Conservation (phyloP, 495 filamentous ascomycete species). For the Aspergillus nanangensis region DNA sequence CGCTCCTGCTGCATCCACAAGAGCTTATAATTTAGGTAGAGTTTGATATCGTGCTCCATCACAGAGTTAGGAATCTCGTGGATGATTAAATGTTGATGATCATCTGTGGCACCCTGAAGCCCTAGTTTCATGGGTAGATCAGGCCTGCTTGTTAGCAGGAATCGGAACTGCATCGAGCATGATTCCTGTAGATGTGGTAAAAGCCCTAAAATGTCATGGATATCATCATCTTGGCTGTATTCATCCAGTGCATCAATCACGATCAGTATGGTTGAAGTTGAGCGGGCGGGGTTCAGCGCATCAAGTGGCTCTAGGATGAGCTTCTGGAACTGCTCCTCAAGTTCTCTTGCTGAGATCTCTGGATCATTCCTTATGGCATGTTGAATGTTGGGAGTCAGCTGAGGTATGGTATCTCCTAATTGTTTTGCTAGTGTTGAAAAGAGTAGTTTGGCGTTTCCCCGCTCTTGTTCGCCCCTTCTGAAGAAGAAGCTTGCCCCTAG, state of each 20-base stretch:
- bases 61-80: slow-evolving; percentile 13
- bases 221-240: slow-evolving; percentile 37
- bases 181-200: slow-evolving; percentile 15
- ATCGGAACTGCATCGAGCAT: slow-evolving; percentile 7
- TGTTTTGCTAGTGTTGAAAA: slow-evolving; percentile 42
- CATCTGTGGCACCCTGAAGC: slow-evolving; percentile 9
- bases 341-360: slow-evolving; percentile 24
- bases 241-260: slow-evolving; percentile 50
- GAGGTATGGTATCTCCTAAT: slow-evolving; percentile 23
- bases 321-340: slow-evolving; percentile 41
- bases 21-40: slow-evolving; percentile 16
- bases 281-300: neutral
- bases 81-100: slow-evolving; percentile 17
- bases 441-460: slow-evolving; percentile 28
- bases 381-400: slow-evolving; percentile 24
- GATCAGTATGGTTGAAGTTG: slow-evolving; percentile 18
- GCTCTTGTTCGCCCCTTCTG: slow-evolving; percentile 37
- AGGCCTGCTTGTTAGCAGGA: slow-evolving; percentile 38
- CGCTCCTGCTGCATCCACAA: slow-evolving; percentile 6
- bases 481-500: too few species aligned
- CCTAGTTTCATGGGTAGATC: slow-evolving; percentile 37
- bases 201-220: slow-evolving; percentile 31
- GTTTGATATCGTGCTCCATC: slow-evolving; percentile 19
- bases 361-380: slow-evolving; percentile 31
- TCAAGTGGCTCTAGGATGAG: slow-evolving; percentile 38